phyloP scores from a whole-genome alignment of 2,329 filamentous ascomycete species.

The Davidsoniella virescens region DNA sequence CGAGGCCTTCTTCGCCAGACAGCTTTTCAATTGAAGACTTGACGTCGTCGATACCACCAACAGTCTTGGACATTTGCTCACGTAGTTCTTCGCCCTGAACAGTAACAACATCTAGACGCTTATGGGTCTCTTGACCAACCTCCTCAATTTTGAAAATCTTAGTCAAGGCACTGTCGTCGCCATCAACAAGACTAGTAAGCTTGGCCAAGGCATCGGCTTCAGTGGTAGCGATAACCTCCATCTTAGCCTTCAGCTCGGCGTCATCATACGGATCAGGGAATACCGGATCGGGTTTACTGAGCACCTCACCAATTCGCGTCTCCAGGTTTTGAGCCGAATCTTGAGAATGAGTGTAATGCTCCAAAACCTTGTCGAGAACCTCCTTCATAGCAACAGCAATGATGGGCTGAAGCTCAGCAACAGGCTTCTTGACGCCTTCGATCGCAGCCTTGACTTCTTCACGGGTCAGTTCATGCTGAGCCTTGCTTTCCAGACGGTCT shows the following conservation, averaged over 20 bases:
- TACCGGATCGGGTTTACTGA: constrained; percentile 37
- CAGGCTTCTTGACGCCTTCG: constrained; percentile 56
- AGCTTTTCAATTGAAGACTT: constrained; percentile 7
- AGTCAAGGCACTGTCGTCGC: constrained; percentile 4
- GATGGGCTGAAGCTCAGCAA: constrained; percentile 74
- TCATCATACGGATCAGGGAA: constrained; percentile 48
- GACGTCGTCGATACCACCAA: constrained; percentile 6
- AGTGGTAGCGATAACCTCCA: constrained; percentile 10
- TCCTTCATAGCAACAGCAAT: constrained; percentile 76
- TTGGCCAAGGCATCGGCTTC: constrained; percentile 10
- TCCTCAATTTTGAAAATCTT: constrained; percentile 8
- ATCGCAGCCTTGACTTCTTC: constrained; percentile 59
- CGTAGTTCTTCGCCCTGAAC: constrained; percentile 10
- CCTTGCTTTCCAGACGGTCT: constrained; percentile 53
- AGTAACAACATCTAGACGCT: constrained; percentile 10
- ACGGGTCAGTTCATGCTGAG: constrained; percentile 68
- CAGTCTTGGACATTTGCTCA: constrained; percentile 9
- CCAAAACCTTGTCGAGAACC: constrained; percentile 62
- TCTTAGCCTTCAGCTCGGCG: constrained; percentile 16
- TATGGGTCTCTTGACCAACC: constrained; percentile 8
- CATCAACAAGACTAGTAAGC: constrained; percentile 8
- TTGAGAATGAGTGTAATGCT: constrained; percentile 82
- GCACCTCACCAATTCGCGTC: constrained; percentile 42
- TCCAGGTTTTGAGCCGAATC: constrained; percentile 39
- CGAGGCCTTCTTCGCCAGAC: not conserved